Conservation (phyloP, 2,329 filamentous ascomycete genomes). For the Venturia asperata region DNA sequence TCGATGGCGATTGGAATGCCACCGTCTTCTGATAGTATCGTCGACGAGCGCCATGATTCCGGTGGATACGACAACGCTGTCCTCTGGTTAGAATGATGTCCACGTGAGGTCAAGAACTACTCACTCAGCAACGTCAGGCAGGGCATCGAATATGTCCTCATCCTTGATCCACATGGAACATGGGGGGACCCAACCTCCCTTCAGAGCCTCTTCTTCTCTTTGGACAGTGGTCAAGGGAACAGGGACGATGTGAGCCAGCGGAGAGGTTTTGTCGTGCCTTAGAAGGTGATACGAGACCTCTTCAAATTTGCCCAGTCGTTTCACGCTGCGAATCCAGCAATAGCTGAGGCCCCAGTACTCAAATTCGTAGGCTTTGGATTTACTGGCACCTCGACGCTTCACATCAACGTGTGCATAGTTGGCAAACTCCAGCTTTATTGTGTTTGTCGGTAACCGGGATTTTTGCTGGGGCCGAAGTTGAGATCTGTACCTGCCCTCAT, state of each 20-base stretch:
- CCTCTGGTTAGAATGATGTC: constrained; percentile 19
- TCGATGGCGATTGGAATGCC: constrained; percentile 52
- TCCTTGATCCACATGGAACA: constrained; percentile 89
- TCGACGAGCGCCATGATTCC: constrained; percentile 83
- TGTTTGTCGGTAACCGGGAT: constrained; percentile 54
- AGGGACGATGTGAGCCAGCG: constrained; percentile 79
- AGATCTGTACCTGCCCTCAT: constrained; percentile 4
- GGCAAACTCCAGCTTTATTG: constrained; percentile 85
- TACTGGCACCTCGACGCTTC: constrained; percentile 58
- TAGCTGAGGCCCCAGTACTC: constrained; percentile 89
- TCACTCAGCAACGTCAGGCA: constrained; percentile 83
- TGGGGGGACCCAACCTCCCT: constrained; percentile 84
- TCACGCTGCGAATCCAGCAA: constrained; percentile 68
- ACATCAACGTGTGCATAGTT: constrained; percentile 94
- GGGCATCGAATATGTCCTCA: constrained; percentile 56
- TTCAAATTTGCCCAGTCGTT: constrained; percentile 56
- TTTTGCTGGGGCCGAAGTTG: background rate
- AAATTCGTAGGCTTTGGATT: constrained; percentile 74
- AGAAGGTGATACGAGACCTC: constrained; percentile 74
- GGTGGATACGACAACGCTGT: constrained; percentile 79
- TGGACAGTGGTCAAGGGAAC: constrained; percentile 67
- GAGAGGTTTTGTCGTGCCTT: constrained; percentile 55
- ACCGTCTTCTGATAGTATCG: constrained; percentile 78
- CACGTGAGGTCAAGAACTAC: constrained; percentile 33
- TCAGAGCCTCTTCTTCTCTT: constrained; percentile 61